phyloP scores from a whole-genome alignment of 148 eudicot species.

The Rhododendron simsii region DNA sequence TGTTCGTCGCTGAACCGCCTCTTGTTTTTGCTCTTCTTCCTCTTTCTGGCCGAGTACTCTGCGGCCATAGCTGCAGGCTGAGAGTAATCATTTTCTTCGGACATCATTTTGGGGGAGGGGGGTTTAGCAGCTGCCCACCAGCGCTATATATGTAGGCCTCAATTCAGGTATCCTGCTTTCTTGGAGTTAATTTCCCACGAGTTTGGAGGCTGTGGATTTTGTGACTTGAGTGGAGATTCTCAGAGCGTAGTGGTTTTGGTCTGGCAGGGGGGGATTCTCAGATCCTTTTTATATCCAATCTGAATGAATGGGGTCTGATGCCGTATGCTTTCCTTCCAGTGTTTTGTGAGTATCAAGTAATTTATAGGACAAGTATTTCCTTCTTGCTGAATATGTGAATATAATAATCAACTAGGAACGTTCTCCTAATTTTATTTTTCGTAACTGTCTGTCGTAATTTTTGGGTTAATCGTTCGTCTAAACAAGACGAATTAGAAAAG shows the following conservation, averaged over 20 bases:
- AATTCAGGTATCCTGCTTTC: not conserved
- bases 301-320: not conserved
- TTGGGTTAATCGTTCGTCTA: too few species aligned
- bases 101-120: not conserved
- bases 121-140: not conserved
- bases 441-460: too few species aligned
- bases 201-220: not conserved
- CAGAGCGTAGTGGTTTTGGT: not conserved
- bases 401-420: not conserved
- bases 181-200: not conserved
- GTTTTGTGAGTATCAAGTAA: not conserved
- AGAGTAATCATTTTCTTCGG: not conserved
- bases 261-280: not conserved
- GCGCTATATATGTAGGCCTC: not conserved
- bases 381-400: not conserved
- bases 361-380: not conserved
- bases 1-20: constrained; percentile 61
- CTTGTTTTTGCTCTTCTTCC: constrained; percentile 32
- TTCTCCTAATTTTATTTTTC: too few species aligned
- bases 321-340: not conserved
- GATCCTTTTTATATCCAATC: not conserved
- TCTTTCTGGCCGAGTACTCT: not conserved
- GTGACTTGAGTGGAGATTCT: not conserved
- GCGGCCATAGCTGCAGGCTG: not conserved
- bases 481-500: too few species aligned